phyloP scores from a whole-genome alignment of 1,284 basidiomycete species.

The Xerocomus tenax region DNA sequence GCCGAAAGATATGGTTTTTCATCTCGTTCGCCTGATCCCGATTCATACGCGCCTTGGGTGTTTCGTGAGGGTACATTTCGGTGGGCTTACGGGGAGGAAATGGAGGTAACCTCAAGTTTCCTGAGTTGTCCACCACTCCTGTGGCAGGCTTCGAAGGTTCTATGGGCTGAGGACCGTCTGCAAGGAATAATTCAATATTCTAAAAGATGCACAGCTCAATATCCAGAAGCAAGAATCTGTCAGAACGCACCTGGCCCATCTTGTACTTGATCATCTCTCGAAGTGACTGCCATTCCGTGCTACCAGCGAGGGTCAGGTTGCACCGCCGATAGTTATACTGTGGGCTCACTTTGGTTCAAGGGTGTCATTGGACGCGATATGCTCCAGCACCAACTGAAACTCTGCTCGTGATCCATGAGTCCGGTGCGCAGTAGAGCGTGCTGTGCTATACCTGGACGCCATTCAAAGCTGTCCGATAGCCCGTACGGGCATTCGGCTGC shows the following conservation, averaged over 20 bases:
- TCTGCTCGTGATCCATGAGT: slow-evolving; percentile 35
- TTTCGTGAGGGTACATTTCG: slow-evolving; percentile 44
- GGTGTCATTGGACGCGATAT: slow-evolving; percentile 61
- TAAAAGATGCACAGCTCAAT: slow-evolving; percentile 22
- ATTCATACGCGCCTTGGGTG: slow-evolving; percentile 54
- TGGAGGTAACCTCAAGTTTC: slow-evolving; percentile 71
- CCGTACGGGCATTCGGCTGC: slow-evolving; percentile 9
- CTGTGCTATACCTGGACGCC: slow-evolving; percentile 39
- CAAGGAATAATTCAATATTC: slow-evolving; percentile 54
- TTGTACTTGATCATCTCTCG: slow-evolving; percentile 66
- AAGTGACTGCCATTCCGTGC: slow-evolving; percentile 67
- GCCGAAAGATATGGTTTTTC: slow-evolving; percentile 51
- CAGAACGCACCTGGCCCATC: slow-evolving; percentile 47
- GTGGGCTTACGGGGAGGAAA: slow-evolving; percentile 58
- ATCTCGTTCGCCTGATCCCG: slow-evolving; percentile 55
- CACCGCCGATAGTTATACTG: background rate
- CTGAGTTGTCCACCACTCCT: slow-evolving; percentile 32
- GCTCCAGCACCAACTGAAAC: slow-evolving; percentile 54
- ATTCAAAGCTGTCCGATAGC: slow-evolving; percentile 32
- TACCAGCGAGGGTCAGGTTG: slow-evolving; percentile 28
- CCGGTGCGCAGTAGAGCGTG: background rate
- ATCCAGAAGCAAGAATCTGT: slow-evolving; percentile 1
- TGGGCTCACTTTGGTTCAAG: slow-evolving; percentile 51
- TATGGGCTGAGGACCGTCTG: slow-evolving; percentile 32
- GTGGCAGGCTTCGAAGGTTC: slow-evolving; percentile 17